Evolutionary conservation across 2,329 filamentous ascomycete genomes (phyloP), one percentile per base, ranked within the genome.

Genomic region (Pseudocercospora musae): DNA sequence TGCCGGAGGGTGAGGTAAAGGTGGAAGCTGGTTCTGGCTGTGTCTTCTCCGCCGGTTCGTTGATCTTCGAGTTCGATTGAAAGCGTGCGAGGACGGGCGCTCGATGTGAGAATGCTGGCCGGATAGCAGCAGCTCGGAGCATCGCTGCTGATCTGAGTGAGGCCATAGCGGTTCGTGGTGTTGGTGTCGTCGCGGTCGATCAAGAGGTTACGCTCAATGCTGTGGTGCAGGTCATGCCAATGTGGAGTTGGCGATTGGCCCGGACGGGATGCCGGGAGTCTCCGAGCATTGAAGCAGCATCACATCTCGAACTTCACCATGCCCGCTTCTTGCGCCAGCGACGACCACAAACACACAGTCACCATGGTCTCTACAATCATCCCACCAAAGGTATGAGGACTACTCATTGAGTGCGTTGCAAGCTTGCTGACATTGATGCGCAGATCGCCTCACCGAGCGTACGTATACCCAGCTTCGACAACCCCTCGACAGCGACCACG

Each of bases 371-470:
- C 95, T 78, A 96, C 96, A 85, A 89, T 99, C 81, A 97, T 99
- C 76, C 96, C 96, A 74, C 95, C 96, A 77, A 99, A 99, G 92
- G 94, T 96, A 84, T 73, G 84, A 72, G 66, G 64, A 57, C 13
- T n/a, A 6, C 18, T 2, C 1, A 0, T n/a, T 55, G 20, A 27
- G 25, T 53, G 10, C 6, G 37, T 40, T 20, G 76, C 83, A 71
- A 65, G 58, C 42, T 50, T 68, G 58, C 73, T 74, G 61, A 75
- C 66, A 48, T 11, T 27, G 3, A 48, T 37, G 15, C 31, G 71
- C 69, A 93, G 90, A 85, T 95, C 78, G 90, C 91, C 73, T 93
- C 90, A 77, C 91, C 91, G 69, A 89, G 86, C 83, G 91, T 95
- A 90, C 80, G 88, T 84, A 29, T 29, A 11, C 33, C 40, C 49